These are phyloP conservation scores for Incumbomyces delicatus DNA, from an alignment of 2,329 filamentous ascomycete genomes.

Conservation along the genomic window DNA sequence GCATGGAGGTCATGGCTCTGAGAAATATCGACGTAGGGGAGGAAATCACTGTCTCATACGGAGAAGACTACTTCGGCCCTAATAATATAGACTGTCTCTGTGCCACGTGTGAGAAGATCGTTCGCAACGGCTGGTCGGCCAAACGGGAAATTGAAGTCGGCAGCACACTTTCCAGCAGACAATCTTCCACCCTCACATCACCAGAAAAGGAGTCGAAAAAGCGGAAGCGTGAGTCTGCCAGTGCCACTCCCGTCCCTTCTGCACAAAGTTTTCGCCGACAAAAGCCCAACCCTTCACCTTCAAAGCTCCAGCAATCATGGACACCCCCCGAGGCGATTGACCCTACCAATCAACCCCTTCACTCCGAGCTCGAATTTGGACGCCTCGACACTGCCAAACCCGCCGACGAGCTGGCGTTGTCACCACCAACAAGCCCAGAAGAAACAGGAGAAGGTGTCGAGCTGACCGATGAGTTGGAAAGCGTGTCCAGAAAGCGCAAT, in stretches of 20 bases:
- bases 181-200: constrained; percentile 8
- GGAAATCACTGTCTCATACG: constrained; percentile 94
- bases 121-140: constrained; percentile 73
- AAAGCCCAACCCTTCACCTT: constrained; percentile 16
- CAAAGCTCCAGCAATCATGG: constrained; percentile 22
- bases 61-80: constrained; percentile 90
- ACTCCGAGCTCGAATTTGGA: constrained; percentile 2
- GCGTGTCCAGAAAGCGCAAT: neutral
- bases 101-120: constrained; percentile 65
- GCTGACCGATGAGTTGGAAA: neutral
- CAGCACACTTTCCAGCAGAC: constrained; percentile 10
- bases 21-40: constrained; percentile 76
- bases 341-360: constrained; percentile 7
- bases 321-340: constrained; percentile 16
- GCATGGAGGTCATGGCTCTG: constrained; percentile 81
- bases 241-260: constrained; percentile 6
- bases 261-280: constrained; percentile 9
- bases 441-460: neutral
- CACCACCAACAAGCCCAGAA: constrained; percentile 16
- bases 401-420: constrained; percentile 9
- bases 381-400: neutral
- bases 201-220: constrained; percentile 6
- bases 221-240: constrained; percentile 15
- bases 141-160: constrained; percentile 7
- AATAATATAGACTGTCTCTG: constrained; percentile 94